Evolutionary conservation across 2,329 filamentous ascomycete species (phyloP), one percentile per base, ranked within the genome.

Genomic region (Exophiala sp.): DNA sequence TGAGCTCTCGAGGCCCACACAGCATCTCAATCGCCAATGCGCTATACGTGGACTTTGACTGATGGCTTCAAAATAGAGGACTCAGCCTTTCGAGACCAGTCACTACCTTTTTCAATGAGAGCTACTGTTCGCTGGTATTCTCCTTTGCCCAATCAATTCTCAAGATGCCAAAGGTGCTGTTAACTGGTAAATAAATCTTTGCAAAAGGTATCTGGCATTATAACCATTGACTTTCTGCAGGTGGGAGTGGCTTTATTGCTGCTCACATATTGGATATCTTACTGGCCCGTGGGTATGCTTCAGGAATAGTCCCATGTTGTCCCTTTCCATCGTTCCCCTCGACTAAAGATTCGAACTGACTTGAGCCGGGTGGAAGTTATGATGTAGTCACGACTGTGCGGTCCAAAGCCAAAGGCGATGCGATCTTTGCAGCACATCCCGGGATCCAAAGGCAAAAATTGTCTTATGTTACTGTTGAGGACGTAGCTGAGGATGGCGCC

Each of bases 401-500:
- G 50, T 82, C 79, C 0, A 75, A 80, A 57, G 76, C 79, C 36
- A 85, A 85, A 66, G 83, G 80, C 42, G 73, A 82, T 58, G 78
- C 75, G 64, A 83, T 85, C 65, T 75, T 79, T 51, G 71, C 76
- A 18, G 75, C 74, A 12, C 76, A 82, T 63, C 73, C 76, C 43
- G 68, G 65, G 21, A 69, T 73, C 8, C 71, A 77, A 1, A 78
- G 79, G 53, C 77, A 80, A 51, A 80, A 81, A 65, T 74, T 87
- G 14, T 78, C 78, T 53, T 87, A 84, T 65, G 76, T 71, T 29
- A 79, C 92, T 55, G 87, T 94, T 10, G 77, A 83, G 41, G 87
- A 94, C 61, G 84, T 94, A 59, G 84, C 85, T 0, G 66, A 82
- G 58, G 78, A 82, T 14, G 81, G 80, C 33, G 87, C 87, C 20